Evolutionary conservation across 169 alveolate species (phyloP).

Genomic region (Plasmodium inui): DNA sequence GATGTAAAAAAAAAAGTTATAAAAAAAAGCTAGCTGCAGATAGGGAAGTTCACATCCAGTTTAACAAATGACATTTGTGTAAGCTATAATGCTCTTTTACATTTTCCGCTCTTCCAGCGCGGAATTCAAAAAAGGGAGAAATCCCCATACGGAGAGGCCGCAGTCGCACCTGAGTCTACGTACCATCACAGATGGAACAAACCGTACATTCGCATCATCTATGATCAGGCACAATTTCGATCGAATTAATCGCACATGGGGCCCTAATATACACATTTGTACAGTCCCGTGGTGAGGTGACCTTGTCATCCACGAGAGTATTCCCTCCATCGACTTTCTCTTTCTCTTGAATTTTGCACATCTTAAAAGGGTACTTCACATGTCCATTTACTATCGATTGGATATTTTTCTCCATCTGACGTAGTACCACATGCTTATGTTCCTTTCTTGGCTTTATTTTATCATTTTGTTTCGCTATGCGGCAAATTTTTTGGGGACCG

Average conservation of each 20-base stretch:
- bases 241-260: constrained; percentile 5
- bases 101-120: neutral
- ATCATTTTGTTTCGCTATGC: neutral
- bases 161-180: neutral
- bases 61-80: neutral
- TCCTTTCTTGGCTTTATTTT: neutral
- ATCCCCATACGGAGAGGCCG: neutral
- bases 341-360: neutral
- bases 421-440: neutral
- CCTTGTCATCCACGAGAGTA: neutral
- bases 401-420: neutral
- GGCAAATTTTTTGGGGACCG: neutral
- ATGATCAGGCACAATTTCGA: neutral
- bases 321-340: neutral
- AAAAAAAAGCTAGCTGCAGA: neutral
- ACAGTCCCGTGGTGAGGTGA: neutral
- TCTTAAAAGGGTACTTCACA: neutral
- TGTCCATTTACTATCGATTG: neutral
- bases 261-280: neutral
- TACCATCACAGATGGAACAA: neutral
- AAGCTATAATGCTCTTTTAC: neutral
- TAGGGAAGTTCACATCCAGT: neutral
- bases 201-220: neutral
- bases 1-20: no score
- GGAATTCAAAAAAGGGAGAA: neutral